These are phyloP conservation scores for Barnettozyma californica DNA, from an alignment of 805 yeast species.

Conservation along the genomic window DNA sequence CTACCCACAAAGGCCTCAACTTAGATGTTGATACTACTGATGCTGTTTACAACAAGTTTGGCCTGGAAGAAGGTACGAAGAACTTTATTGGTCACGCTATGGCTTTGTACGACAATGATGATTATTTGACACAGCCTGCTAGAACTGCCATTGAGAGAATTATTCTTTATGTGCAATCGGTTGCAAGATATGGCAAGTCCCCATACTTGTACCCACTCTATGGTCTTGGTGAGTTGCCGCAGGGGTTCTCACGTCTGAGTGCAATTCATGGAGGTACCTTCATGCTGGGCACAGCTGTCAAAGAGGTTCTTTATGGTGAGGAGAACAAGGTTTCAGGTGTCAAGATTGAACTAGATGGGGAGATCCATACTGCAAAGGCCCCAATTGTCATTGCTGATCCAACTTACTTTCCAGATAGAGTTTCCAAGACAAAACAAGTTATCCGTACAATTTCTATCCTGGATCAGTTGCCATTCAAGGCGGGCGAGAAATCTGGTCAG, in stretches of 20 bases:
- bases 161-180: constrained; percentile 78
- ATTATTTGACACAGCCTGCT: constrained; percentile 82
- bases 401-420: constrained; percentile 79
- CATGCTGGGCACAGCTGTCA: constrained; percentile 95
- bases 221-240: constrained; percentile 98
- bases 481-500: constrained; percentile 83
- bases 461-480: constrained; percentile 79
- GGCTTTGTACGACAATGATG: constrained; percentile 95
- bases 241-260: constrained; percentile 93
- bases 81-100: constrained; percentile 98
- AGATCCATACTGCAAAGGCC: constrained; percentile 61
- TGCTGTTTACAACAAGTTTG: constrained; percentile 82
- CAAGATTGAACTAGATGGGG: constrained; percentile 75
- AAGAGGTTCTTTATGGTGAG: constrained; percentile 75
- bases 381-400: constrained; percentile 96
- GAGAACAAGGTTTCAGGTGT: constrained; percentile 67
- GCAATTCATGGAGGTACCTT: constrained; percentile 98
- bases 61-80: constrained; percentile 87
- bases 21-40: constrained; percentile 88
- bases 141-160: constrained; percentile 88
- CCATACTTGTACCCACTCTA: constrained; percentile 95
- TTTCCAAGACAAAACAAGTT: constrained; percentile 33
- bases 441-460: constrained; percentile 66
- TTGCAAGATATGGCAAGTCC: constrained; percentile 91
- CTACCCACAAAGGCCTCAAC: constrained; percentile 83